A percentile compares a stretch with the other conserved stretches of the same genome.
These are phyloP conservation scores for Cadophora malorum DNA, from an alignment of 2,329 filamentous ascomycete species.

Conservation along the genomic window DNA sequence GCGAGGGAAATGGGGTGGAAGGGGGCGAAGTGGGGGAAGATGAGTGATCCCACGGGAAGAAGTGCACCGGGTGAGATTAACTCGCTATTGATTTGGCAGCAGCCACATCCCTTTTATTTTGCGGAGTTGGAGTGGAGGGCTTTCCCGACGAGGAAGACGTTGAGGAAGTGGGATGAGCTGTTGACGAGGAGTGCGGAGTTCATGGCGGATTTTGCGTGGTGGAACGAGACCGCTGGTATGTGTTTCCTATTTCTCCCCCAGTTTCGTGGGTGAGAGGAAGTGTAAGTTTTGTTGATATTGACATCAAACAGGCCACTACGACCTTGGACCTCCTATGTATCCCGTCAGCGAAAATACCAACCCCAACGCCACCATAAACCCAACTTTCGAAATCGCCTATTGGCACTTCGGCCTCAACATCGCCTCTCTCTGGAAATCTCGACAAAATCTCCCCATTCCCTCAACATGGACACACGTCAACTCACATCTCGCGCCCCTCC, in stretches of 20 bases:
- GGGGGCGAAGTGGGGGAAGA: constrained; percentile 57
- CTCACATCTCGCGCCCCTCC: constrained; percentile 54
- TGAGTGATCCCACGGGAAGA: constrained; percentile 61
- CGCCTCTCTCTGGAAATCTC: constrained; percentile 58
- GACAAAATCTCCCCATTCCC: constrained; percentile 49
- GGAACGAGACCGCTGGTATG: constrained; percentile 54
- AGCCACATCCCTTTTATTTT: constrained; percentile 66
- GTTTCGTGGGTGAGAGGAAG: neutral
- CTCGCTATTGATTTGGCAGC: constrained; percentile 66
- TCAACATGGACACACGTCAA: constrained; percentile 3
- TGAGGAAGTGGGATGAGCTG: constrained; percentile 60
- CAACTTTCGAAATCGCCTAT: constrained; percentile 65
- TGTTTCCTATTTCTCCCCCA: neutral
- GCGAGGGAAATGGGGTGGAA: constrained; percentile 46
- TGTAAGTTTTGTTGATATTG: neutral
- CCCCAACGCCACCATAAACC: constrained; percentile 62
- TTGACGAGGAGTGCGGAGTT: constrained; percentile 61
- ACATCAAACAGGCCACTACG: constrained; percentile 50
- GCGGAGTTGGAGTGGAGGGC: constrained; percentile 61
- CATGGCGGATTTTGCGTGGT: constrained; percentile 64
- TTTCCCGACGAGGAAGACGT: constrained; percentile 50
- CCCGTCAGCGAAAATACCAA: constrained; percentile 63
- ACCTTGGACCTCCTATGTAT: constrained; percentile 58
- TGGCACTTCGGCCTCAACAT: constrained; percentile 65
- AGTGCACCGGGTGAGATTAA: constrained; percentile 67